Evolutionary conservation across 2,329 filamentous ascomycete species (phyloP).

Genomic region (Lecanicillium sp.): DNA sequence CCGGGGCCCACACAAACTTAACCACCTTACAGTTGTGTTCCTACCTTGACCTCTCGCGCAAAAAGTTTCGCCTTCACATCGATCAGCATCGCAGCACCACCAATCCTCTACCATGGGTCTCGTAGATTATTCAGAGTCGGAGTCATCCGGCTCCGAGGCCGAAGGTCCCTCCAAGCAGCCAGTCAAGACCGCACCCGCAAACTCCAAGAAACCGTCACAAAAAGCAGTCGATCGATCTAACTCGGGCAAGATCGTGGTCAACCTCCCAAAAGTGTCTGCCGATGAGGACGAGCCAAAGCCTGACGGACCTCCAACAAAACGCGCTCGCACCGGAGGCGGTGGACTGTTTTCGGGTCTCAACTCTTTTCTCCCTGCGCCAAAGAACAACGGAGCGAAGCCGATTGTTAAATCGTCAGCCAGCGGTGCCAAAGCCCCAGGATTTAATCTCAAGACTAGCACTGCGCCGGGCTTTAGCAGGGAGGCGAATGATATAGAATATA

Average conservation of each 20-base stretch:
- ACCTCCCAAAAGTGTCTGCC: conserved; percentile 50
- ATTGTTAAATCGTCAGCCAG: conserved; percentile 14
- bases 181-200: conserved; percentile 20
- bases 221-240: conserved; percentile 77
- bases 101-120: conserved; percentile 55
- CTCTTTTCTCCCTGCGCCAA: conserved; percentile 78
- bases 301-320: conserved; percentile 57
- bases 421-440: conserved; percentile 22
- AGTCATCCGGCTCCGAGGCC: conserved; percentile 61
- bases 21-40: too few relatives aligned
- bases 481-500: conserved; percentile 15
- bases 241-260: conserved; percentile 76
- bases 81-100: neutral
- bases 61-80: too few relatives aligned
- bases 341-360: conserved; percentile 75
- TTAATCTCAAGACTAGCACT: conserved; percentile 76
- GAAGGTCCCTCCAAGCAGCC: conserved; percentile 20
- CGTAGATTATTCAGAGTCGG: conserved; percentile 79
- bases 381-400: conserved; percentile 40
- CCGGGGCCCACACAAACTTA: too few relatives aligned
- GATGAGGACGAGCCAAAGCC: conserved; percentile 18
- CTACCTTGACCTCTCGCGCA: too few relatives aligned
- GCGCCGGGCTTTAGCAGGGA: conserved; percentile 72
- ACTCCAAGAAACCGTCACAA: conserved; percentile 56
- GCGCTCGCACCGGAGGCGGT: conserved; percentile 46